Base-by-base conservation (phyloP, 73 alveolate genomes). In the Halteria grandinella region DNA sequence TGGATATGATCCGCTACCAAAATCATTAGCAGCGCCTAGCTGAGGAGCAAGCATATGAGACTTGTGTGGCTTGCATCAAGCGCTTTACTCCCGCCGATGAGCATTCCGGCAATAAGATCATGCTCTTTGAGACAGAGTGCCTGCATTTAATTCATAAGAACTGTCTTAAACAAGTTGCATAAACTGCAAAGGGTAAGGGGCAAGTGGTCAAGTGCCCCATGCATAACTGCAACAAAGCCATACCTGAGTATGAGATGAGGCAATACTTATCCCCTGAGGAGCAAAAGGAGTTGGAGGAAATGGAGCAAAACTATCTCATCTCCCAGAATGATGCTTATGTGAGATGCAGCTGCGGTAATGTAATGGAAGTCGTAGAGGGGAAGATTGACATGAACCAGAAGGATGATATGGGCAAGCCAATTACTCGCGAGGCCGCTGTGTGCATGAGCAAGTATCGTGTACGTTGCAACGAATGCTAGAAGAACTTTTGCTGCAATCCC, bases 361-460 rank as follows among this genome's bases (percentile, higher is more conserved):
- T 81, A 27, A 59, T 55, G 75, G 83, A 62, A 7, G 66, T 86
- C 51, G 88, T 54, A 31, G 83, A 82, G 0, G 95, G 91, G 15
- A 28, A 48, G 47, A 69, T 70, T 21, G 92, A 86, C 74, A 75
- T 69, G 79, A 75, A 62, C 21, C 32, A 54, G 34, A 86, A 69
- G 58, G 90, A 86, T 69, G 72, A 39, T 10, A 1, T 33, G 18
- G 85, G 80, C 45, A 48, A 41, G 44, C 34, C 4, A 4, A 45
- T 70, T 8, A 36, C 81, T 36, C 45, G 83, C 28, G 73, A 55
- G 41, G 77, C 94, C 3, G 84, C 89, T 21, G 85, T 66, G 49
- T 86, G 79, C 59, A 79, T 79, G 88, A 75, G 87, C 47, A 79
- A 86, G 62, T 71, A 21, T 54, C 51, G 94, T 24, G 81, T 72